Base-by-base conservation (phyloP, 2,329 filamentous ascomycete genomes). In the Gliomastix tumulicola region DNA sequence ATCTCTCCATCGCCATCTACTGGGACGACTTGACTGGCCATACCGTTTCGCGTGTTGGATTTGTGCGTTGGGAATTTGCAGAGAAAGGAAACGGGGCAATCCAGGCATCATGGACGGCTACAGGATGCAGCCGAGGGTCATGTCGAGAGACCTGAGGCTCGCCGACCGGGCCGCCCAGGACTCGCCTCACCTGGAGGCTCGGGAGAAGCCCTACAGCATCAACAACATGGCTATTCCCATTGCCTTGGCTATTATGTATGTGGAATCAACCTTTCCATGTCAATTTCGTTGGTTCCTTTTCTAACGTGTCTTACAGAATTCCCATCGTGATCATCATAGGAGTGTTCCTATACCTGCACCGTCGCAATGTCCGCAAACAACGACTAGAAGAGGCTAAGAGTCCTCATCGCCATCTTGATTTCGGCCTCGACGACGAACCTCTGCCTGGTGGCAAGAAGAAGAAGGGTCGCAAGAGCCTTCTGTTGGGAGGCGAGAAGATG, bases 391-490 rank as follows among this genome's bases (percentile, higher is more conserved):
- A 98, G 62, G 71, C 74, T 15, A 79, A 84, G 44, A 89, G 96
- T 59, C 86, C 87, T 47, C 87, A 94, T 60, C 89, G 84, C 54
- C 92, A 88, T 1, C 73, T 97, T 54, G 92, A 98, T 58, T 98
- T 96, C 55, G 92, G 92, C 23, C 62, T 96, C 53, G 87, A 64
- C 25, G 63, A 83, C 39, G 59, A 66, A 36, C 54, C 46, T 68
- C 28, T 32, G 3, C 17, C 32, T n/a, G 23, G 30, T 13, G 45
- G 62, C 13, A 60, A 59, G 48, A 53, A 51, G 33, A 45, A 54
- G 32, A 54, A 50, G 42, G 16, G 18, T n/a, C 57, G 57, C 20
- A 56, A 49, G 49, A 59, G 52, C 36, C 30, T 53, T 34, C 32
- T 55, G 16, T 43, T 58, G 18, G 66, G 78, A 32, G 71, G 66